Conservation (phyloP, 495 filamentous ascomycete species). For the Lophiostoma macrostomum region DNA sequence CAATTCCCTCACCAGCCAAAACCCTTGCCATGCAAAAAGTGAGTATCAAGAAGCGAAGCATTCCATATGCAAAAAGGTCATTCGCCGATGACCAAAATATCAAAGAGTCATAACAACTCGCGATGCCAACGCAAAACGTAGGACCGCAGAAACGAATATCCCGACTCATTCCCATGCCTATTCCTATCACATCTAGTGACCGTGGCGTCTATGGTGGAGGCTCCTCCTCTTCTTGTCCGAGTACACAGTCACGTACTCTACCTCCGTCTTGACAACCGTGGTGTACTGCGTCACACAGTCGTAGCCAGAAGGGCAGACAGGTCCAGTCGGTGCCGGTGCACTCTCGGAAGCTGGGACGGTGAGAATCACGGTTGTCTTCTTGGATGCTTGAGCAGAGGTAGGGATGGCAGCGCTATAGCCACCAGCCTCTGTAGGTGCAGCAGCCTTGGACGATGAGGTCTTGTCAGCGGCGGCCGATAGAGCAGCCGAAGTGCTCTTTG, state of each 20-base stretch:
- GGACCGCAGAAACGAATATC: slow-evolving; percentile 1
- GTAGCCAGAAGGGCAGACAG: slow-evolving; percentile 5
- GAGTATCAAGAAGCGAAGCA: slow-evolving; percentile 1
- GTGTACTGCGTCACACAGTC: slow-evolving; percentile 7
- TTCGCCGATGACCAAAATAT: background rate
- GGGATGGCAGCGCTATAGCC: background rate
- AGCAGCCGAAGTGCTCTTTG: slow-evolving; percentile 2
- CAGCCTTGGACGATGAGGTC: background rate
- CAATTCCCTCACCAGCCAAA: too few species aligned
- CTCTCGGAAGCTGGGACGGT: background rate
- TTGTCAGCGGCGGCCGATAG: background rate
- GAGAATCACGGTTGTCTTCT: background rate
- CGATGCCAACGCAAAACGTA: background rate
- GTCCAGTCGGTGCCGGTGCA: slow-evolving; percentile 17
- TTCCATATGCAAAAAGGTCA: background rate
- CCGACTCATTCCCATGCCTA: background rate
- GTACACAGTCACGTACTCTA: slow-evolving; percentile 14
- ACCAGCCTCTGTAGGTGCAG: background rate
- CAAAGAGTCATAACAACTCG: slow-evolving; percentile 4
- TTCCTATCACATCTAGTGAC: background rate
- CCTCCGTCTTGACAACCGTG: slow-evolving; percentile 24
- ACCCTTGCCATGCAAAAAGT: slow-evolving; percentile 2
- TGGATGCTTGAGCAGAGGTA: background rate
- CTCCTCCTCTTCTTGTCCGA: slow-evolving; percentile 1
- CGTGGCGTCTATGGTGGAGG: background rate